These are phyloP conservation scores for Shiraia bambusicola DNA, from an alignment of 2,329 filamentous ascomycete species.

Conservation along the genomic window DNA sequence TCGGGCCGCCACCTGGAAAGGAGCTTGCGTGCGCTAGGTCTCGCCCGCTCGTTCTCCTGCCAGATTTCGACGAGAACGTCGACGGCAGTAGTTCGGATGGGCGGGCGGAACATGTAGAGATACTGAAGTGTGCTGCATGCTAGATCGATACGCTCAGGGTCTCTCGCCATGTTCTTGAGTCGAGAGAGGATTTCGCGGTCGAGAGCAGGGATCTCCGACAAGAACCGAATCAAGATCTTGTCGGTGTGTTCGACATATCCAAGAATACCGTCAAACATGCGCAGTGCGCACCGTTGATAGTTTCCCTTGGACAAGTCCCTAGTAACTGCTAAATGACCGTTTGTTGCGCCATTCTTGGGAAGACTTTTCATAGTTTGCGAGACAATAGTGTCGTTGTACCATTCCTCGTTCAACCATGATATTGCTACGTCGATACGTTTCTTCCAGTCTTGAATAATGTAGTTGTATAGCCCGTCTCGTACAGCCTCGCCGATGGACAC, in stretches of 20 bases:
- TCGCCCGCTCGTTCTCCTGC: constrained; percentile 50
- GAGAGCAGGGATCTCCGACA: constrained; percentile 86
- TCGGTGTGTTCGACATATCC: constrained; percentile 91
- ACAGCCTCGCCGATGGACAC: constrained; percentile 66
- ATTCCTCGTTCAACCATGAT: constrained; percentile 94
- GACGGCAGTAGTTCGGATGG: constrained; percentile 58
- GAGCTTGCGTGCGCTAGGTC: constrained; percentile 54
- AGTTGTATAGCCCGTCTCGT: constrained; percentile 77
- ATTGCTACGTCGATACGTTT: constrained; percentile 87
- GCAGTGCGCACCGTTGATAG: constrained; percentile 77
- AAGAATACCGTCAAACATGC: constrained; percentile 83
- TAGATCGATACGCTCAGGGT: constrained; percentile 62
- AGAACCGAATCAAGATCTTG: constrained; percentile 83
- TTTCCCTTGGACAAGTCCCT: constrained; percentile 47
- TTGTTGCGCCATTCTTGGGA: constrained; percentile 41
- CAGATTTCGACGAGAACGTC: constrained; percentile 62
- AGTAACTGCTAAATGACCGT: constrained; percentile 47
- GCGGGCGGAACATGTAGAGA: constrained; percentile 53
- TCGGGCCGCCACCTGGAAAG: constrained; percentile 58
- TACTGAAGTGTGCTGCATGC: constrained; percentile 44
- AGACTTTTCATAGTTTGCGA: constrained; percentile 35
- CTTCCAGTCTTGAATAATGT: constrained; percentile 89
- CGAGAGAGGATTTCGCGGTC: constrained; percentile 70
- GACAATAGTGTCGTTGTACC: constrained; percentile 82
- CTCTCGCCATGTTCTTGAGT: constrained; percentile 64